A percentile compares a stretch with the other conserved stretches of the same genome.
Evolutionary conservation across 495 filamentous ascomycete species (phyloP).

Genomic region (Lasiosphaeris hirsuta): DNA sequence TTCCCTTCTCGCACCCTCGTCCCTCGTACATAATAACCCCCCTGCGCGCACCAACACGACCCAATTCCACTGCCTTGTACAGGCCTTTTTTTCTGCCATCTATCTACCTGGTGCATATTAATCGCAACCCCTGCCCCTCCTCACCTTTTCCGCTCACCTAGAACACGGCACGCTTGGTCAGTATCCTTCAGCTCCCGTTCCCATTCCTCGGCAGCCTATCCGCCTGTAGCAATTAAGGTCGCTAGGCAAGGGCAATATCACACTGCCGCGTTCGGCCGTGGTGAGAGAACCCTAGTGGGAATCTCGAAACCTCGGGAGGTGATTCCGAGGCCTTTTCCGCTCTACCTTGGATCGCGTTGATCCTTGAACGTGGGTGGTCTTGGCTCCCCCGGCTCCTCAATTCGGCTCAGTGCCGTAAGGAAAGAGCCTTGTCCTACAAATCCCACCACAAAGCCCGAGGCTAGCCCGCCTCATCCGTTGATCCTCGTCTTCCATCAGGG

Average conservation of each 20-base stretch:
- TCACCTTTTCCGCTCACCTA: constrained; percentile 9
- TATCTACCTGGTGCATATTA: constrained; percentile 9
- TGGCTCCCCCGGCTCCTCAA: constrained; percentile 19
- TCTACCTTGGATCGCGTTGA: constrained; percentile 29
- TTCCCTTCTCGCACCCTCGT: constrained; percentile 21
- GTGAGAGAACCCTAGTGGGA: constrained; percentile 32
- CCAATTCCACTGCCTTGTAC: constrained; percentile 7
- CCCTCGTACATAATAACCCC: constrained; percentile 23
- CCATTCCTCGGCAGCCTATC: constrained; percentile 1
- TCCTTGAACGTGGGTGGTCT: constrained; percentile 27
- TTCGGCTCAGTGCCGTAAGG: constrained; percentile 29
- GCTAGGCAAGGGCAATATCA: not conserved
- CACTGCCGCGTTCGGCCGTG: not conserved
- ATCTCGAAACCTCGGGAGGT: constrained; percentile 42
- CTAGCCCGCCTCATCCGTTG: constrained; percentile 43
- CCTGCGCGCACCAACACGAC: constrained; percentile 6
- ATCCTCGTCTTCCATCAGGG: constrained; percentile 43
- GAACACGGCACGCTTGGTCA: constrained; percentile 13
- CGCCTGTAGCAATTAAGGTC: not conserved
- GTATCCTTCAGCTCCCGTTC: not conserved
- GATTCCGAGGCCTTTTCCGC: constrained; percentile 44
- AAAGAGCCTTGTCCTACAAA: constrained; percentile 42
- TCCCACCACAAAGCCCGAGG: constrained; percentile 40
- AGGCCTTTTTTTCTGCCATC: not conserved
- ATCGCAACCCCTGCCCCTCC: constrained; percentile 13